Evolutionary conservation across 1,284 basidiomycete species (phyloP).

Genomic region (Trichosporon coremiiforme): DNA sequence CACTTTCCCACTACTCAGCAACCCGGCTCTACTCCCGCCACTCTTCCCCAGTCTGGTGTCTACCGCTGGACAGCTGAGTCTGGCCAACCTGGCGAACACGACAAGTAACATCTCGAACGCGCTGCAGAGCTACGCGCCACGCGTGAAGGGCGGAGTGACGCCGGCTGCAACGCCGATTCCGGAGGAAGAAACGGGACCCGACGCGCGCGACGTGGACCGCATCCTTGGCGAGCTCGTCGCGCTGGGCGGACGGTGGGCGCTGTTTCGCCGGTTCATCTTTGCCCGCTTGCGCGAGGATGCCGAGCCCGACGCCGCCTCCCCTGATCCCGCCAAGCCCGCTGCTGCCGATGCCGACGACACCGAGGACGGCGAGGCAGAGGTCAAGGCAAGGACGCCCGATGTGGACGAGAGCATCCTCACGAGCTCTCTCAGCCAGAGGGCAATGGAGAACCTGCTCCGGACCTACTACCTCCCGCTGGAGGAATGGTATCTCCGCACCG

Average conservation of each 20-base stretch:
- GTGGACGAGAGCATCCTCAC: constrained; percentile 10
- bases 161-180: constrained; percentile 52
- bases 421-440: constrained; percentile 48
- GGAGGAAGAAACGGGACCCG: constrained; percentile 64
- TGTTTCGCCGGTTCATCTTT: constrained; percentile 84
- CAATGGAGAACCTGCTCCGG: constrained; percentile 70
- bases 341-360: neutral
- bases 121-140: constrained; percentile 50
- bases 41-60: constrained; percentile 40
- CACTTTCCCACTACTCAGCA: constrained; percentile 47
- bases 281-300: constrained; percentile 58
- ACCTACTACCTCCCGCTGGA: constrained; percentile 87
- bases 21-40: constrained; percentile 45
- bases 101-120: constrained; percentile 57
- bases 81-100: constrained; percentile 48
- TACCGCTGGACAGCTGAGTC: constrained; percentile 26
- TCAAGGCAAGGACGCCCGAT: neutral
- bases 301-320: neutral
- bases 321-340: neutral
- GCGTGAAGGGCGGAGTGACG: constrained; percentile 48
- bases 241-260: constrained; percentile 86
- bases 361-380: neutral
- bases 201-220: constrained; percentile 87
- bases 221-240: constrained; percentile 81
- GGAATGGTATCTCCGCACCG: constrained; percentile 84